These are phyloP conservation scores for Podospora sp. DNA, from an alignment of 495 filamentous ascomycete species.

Conservation along the genomic window DNA sequence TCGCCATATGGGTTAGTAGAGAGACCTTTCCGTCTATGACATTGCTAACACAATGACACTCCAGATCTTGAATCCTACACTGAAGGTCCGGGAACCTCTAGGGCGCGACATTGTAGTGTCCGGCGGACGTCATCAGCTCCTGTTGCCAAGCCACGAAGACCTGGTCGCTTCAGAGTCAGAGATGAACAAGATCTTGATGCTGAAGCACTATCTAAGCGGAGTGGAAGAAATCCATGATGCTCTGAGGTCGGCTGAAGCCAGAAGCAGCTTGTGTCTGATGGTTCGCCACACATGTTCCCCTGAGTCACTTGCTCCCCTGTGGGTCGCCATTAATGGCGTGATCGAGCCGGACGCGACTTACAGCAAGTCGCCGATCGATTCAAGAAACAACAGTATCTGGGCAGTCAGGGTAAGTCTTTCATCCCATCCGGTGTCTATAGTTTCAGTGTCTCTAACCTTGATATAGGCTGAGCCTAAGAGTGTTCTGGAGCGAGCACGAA, in stretches of 20 bases:
- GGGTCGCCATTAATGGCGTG: constrained; percentile 64
- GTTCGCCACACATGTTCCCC: constrained; percentile 71
- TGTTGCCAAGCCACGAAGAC: constrained; percentile 52
- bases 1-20: constrained; percentile 24
- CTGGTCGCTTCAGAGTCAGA: constrained; percentile 30
- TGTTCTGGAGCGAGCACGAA: constrained; percentile 7
- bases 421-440: not conserved
- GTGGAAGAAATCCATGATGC: constrained; percentile 70
- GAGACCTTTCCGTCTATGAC: not conserved
- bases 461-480: constrained; percentile 47
- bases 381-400: constrained; percentile 90
- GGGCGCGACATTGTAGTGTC: constrained; percentile 20
- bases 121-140: constrained; percentile 40
- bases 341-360: constrained; percentile 84
- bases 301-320: constrained; percentile 59
- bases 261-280: constrained; percentile 56
- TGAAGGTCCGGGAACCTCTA: constrained; percentile 6
- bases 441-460: not conserved
- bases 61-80: not conserved
- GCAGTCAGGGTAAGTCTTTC: constrained; percentile 70
- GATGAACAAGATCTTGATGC: constrained; percentile 35
- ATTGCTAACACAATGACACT: not conserved
- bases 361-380: constrained; percentile 77
- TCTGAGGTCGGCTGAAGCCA: constrained; percentile 64
- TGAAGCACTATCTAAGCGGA: constrained; percentile 66